Conservation (phyloP, 176 grass and related monocot genomes). For the Eleusine coracana region DNA sequence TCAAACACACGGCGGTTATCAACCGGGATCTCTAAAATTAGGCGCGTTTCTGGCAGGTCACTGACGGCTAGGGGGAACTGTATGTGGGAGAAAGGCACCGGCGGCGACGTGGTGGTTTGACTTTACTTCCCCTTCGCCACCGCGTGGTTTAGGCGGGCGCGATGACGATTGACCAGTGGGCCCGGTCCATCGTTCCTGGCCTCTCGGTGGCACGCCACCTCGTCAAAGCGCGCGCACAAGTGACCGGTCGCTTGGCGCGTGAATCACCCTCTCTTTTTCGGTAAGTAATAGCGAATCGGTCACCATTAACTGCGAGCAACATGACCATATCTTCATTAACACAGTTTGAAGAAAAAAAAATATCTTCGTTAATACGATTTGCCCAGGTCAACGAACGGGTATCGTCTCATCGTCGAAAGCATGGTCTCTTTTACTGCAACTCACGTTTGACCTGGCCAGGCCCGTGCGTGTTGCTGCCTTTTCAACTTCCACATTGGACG, state of each 20-base stretch:
- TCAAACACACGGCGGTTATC: not conserved
- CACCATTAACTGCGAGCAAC: too few relatives aligned
- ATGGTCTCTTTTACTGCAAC: not conserved
- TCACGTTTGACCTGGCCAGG: slow-evolving; percentile 21
- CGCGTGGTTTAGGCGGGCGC: slow-evolving; percentile 10
- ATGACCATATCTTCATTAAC: too few relatives aligned
- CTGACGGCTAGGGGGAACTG: not conserved
- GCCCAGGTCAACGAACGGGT: slow-evolving; percentile 26
- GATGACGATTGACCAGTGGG: not conserved
- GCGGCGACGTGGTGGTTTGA: not conserved
- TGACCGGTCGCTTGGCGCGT: too few relatives aligned
- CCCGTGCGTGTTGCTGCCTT: slow-evolving; percentile 3
- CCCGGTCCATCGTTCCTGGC: not conserved
- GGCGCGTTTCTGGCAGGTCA: slow-evolving; percentile 4
- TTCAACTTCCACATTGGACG: slow-evolving; percentile 20
- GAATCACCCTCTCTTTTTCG: too few relatives aligned
- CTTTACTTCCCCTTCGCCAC: not conserved
- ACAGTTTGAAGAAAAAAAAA: too few relatives aligned
- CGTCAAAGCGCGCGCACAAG: not conserved
- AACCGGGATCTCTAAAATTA: not conserved
- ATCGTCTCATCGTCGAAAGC: slow-evolving; percentile 23
- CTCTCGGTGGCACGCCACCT: slow-evolving; percentile 5
- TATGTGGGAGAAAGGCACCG: not conserved
- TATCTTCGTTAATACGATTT: not conserved
- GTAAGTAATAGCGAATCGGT: too few relatives aligned